These are phyloP conservation scores for Cicer yamashitae DNA, from an alignment of 306 rosid species.

Conservation along the genomic window DNA sequence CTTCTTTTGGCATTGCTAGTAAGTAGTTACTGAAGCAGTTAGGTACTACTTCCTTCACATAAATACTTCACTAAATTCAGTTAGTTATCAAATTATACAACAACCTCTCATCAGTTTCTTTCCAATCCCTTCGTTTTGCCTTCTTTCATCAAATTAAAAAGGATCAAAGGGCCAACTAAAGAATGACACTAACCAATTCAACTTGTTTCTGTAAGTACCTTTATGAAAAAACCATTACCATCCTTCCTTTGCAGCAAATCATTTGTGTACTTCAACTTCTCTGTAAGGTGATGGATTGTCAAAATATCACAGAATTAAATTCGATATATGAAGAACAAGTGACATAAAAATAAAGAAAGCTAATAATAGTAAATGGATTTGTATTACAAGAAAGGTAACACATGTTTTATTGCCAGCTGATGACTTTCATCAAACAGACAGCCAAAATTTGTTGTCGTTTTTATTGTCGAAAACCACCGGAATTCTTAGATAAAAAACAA, in stretches of 20 bases:
- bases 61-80: constrained; percentile 1
- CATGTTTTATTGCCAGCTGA: constrained; percentile 25
- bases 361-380: constrained; percentile 3
- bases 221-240: constrained; percentile 60
- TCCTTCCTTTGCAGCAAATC: constrained; percentile 62
- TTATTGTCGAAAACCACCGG: constrained; percentile 12
- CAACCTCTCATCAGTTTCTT: constrained; percentile 7
- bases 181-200: constrained; percentile 25
- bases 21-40: neutral
- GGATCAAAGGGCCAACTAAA: constrained; percentile 1
- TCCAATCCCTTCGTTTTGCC: neutral
- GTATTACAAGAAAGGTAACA: constrained; percentile 23
- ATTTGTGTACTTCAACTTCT: constrained; percentile 61
- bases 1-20: neutral
- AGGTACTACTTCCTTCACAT: constrained; percentile 4
- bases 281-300: constrained; percentile 56
- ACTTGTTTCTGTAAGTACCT: constrained; percentile 61
- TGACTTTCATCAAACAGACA: constrained; percentile 22
- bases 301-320: constrained; percentile 29
- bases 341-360: neutral
- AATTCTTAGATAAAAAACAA: constrained; percentile 26
- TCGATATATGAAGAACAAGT: constrained; percentile 28
- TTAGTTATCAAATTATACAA: neutral
- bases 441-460: neutral
- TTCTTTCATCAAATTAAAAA: constrained; percentile 17